Percentiles rank a stretch among this genome's conserved stretches.
Conservation (phyloP, 768 basidiomycete species). For the Galerina marginata region DNA sequence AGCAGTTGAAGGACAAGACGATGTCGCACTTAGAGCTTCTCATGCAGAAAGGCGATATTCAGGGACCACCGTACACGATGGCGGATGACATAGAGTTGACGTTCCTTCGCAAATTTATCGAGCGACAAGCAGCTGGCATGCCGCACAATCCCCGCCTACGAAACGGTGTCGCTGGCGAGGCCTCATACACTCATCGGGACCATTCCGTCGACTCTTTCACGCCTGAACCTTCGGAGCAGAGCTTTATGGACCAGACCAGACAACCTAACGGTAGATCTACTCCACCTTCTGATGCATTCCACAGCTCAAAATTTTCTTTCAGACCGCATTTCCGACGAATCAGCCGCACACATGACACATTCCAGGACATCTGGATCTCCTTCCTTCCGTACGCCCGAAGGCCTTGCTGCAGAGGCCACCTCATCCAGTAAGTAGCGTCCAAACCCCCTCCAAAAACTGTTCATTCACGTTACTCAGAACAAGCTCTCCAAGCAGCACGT, state of each 20-base stretch:
- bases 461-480: slow-evolving; percentile 43
- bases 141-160: slow-evolving; percentile 84
- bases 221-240: slow-evolving; percentile 53
- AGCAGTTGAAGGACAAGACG: slow-evolving; percentile 86
- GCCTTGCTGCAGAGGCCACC: slow-evolving; percentile 61
- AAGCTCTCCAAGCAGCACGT: slow-evolving; percentile 67
- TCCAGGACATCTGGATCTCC: slow-evolving; percentile 58
- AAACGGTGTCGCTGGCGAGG: slow-evolving; percentile 45
- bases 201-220: slow-evolving; percentile 53
- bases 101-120: slow-evolving; percentile 83
- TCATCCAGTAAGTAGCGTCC: slow-evolving; percentile 56
- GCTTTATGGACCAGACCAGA: slow-evolving; percentile 42
- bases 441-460: slow-evolving; percentile 20
- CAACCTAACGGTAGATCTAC: slow-evolving; percentile 35
- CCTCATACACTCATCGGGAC: slow-evolving; percentile 44
- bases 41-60: slow-evolving; percentile 89
- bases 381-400: slow-evolving; percentile 53
- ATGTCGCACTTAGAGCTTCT: slow-evolving; percentile 87
- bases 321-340: slow-evolving; percentile 45
- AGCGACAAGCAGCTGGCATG: slow-evolving; percentile 75
- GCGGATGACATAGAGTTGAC: slow-evolving; percentile 77
- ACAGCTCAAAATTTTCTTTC: not conserved
- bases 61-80: slow-evolving; percentile 83
- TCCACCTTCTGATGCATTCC: slow-evolving; percentile 5
- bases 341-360: slow-evolving; percentile 38